Conservation (phyloP, 345 rosid genomes). For the Raphanus sativus region DNA sequence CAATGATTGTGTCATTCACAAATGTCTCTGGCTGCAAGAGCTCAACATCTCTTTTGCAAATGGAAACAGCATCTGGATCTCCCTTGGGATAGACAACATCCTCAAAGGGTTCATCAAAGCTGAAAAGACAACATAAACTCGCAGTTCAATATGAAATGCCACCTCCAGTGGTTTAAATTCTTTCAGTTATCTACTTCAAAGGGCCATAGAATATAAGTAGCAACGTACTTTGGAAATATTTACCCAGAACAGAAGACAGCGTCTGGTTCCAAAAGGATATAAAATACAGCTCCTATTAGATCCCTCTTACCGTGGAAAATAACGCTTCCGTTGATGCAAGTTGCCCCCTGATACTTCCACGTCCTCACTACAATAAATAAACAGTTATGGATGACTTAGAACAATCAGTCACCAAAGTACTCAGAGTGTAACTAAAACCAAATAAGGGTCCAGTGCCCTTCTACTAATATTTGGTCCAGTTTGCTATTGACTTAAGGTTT, state of each 20-base stretch:
- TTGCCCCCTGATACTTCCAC: constrained; percentile 46
- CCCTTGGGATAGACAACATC: constrained; percentile 95
- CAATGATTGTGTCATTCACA: constrained; percentile 94
- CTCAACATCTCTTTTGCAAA: constrained; percentile 91
- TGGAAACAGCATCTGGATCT: constrained; percentile 90
- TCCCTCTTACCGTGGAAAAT: constrained; percentile 73
- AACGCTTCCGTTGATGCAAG: constrained; percentile 42
- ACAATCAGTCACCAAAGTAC: constrained; percentile 4
- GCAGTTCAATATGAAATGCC: constrained; percentile 16
- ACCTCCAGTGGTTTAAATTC: neutral
- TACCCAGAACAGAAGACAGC: constrained; percentile 14
- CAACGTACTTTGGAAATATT: neutral
- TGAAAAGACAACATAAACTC: constrained; percentile 44
- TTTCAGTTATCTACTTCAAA: neutral
- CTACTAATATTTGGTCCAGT: neutral
- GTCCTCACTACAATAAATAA: constrained; percentile 48
- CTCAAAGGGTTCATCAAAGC: constrained; percentile 82
- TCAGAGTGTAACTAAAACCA: constrained; percentile 14
- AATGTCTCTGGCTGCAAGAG: constrained; percentile 91
- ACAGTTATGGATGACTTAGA: constrained; percentile 20
- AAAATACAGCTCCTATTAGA: constrained; percentile 20
- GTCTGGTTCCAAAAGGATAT: constrained; percentile 13
- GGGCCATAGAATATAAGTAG: constrained; percentile 6
- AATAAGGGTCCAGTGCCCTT: neutral
- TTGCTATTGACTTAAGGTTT: neutral